Evolutionary conservation across 177 flowering plant genomes (phyloP).

Genomic region (Telopea speciosissima): DNA sequence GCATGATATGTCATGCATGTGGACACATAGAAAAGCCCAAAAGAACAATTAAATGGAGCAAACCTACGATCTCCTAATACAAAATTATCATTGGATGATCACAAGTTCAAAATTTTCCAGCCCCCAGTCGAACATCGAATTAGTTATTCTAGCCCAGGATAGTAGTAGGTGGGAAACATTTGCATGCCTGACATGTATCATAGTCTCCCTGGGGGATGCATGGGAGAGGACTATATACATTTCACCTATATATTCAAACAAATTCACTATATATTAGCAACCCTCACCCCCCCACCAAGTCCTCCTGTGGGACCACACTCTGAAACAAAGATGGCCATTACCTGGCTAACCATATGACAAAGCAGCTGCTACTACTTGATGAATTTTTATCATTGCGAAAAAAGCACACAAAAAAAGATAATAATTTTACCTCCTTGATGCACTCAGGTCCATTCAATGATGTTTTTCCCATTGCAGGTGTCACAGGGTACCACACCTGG

Average conservation of each 20-base stretch:
- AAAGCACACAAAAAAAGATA: neutral
- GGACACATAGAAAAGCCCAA: neutral
- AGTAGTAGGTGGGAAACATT: neutral
- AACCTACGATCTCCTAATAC: neutral
- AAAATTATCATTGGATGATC: neutral
- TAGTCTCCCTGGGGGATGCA: neutral
- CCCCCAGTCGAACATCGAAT: neutral
- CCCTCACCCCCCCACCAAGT: too few species aligned
- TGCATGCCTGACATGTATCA: neutral
- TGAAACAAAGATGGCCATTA: neutral
- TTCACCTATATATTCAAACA: too few species aligned
- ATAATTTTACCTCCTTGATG: slow-evolving; percentile 56
- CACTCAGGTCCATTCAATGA: slow-evolving; percentile 89
- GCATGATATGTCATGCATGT: neutral
- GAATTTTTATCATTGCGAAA: neutral
- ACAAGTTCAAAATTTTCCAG: neutral
- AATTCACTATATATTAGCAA: too few species aligned
- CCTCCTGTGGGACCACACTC: neutral
- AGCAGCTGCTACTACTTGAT: neutral
- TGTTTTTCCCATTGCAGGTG: slow-evolving; percentile 72
- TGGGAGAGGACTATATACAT: too few species aligned
- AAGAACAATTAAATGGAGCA: neutral
- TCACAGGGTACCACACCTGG: slow-evolving; percentile 88
- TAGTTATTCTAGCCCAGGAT: too few species aligned
- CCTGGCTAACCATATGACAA: neutral